Percentiles rank a stretch among this genome's conserved stretches.
Evolutionary conservation across 768 basidiomycete genomes (phyloP).

Genomic region (Multifurca ochricompacta): DNA sequence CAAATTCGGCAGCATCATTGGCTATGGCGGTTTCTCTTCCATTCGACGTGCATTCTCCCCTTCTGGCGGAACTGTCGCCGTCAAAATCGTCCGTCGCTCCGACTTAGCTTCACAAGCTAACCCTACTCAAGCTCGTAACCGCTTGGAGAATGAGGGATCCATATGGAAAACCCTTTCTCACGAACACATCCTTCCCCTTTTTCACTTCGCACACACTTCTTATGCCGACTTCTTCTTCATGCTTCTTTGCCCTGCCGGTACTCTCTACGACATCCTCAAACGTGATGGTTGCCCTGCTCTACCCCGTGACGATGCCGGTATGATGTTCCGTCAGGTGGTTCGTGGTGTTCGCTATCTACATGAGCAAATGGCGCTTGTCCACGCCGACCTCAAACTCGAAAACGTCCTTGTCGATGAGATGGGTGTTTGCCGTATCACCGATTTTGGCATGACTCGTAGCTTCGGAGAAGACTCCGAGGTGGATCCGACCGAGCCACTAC

Average conservation of each 20-base stretch:
- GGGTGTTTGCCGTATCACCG: conserved; percentile 77
- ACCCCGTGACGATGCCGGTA: conserved; percentile 70
- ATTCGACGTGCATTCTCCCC: conserved; percentile 63
- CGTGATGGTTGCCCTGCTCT: conserved; percentile 60
- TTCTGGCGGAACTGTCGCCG: conserved; percentile 59
- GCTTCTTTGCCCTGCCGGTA: conserved; percentile 76
- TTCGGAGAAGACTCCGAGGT: conserved; percentile 39
- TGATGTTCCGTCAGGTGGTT: conserved; percentile 83
- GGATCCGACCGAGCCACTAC: neutral
- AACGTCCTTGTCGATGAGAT: conserved; percentile 90
- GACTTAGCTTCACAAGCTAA: conserved; percentile 48
- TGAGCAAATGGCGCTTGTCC: conserved; percentile 65
- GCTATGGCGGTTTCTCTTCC: conserved; percentile 74
- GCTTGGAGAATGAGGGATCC: conserved; percentile 59
- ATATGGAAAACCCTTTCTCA: conserved; percentile 75
- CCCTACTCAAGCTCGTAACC: conserved; percentile 40
- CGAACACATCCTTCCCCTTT: conserved; percentile 82
- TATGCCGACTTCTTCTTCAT: conserved; percentile 77
- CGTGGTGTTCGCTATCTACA: conserved; percentile 79
- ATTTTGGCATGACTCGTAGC: conserved; percentile 74
- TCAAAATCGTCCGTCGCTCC: conserved; percentile 70
- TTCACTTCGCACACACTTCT: conserved; percentile 48
- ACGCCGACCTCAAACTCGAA: conserved; percentile 95
- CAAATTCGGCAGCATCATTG: conserved; percentile 66
- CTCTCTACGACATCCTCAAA: conserved; percentile 75